Evolutionary conservation across 495 filamentous ascomycete genomes (phyloP), one percentile per base, ranked within the genome.

Genomic region (Hypoxylon intermedium): DNA sequence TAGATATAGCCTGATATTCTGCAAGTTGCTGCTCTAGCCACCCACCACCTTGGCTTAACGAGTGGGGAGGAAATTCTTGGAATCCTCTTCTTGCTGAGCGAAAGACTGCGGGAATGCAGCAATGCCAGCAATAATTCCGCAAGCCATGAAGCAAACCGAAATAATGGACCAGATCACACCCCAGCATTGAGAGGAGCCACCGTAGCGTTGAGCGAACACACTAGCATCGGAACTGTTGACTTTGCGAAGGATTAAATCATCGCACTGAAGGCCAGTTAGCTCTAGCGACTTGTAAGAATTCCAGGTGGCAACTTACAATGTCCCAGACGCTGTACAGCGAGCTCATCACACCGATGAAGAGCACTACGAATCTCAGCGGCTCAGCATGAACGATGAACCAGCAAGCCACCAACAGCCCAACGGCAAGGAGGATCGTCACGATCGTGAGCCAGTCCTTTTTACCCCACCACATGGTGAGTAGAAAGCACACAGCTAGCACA

Each of bases 271-370:
- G 23, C 12, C 31, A 26, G 38, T 59, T 48, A 51, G 41, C n/a
- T 33, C 53, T 45, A 37, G 53, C 43, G 66, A 47, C 40, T 7
- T 36, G 3, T 9, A 46, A n/a, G 15, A 15, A 53, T 50, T 13
- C 21, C 19, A 15, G 19, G 23, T 36, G 15, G 26, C 37, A 54
- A 75, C 85, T 75, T 70, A 88, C 85, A 70, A 92, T 92, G 83
- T 92, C 89, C 89, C 89, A 92, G 21, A 89, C 89, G 60, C 85
- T 89, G 67, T 92, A 92, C 9, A 91, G 78, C 11, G 80, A 82
- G 16, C 81, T 85, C 89, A 92, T 92, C 45, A 92, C 88, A 12
- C 88, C 89, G 53, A 93, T 91, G 61, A 92, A 92, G 24, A 93
- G 79, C 69, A 92, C 87, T 21, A 91, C 81, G 73, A 86, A 92